These are phyloP conservation scores for Xylaria multiplex DNA, from an alignment of 2,329 filamentous ascomycete genomes.

Conservation along the genomic window DNA sequence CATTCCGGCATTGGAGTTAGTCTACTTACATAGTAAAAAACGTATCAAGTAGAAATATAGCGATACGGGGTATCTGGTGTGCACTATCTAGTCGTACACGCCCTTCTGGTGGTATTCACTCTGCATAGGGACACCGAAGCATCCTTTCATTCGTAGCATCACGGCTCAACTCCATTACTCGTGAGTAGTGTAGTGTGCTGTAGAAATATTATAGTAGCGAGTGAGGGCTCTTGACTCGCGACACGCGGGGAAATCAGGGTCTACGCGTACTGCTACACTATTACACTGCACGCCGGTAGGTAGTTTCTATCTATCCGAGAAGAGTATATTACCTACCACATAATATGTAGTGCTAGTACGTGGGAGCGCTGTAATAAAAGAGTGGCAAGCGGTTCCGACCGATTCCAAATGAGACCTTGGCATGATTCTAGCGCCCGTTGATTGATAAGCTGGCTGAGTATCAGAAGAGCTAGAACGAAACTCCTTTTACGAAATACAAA, in stretches of 20 bases:
- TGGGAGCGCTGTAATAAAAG: slow-evolving; percentile 15
- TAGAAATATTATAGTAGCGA: not conserved
- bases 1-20: not conserved
- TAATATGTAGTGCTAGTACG: too few relatives aligned
- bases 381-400: slow-evolving; percentile 15
- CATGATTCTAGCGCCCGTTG: slow-evolving; percentile 25
- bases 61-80: too few relatives aligned
- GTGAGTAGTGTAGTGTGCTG: slow-evolving; percentile 8
- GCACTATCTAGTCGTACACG: too few relatives aligned
- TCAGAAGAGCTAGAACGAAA: not conserved
- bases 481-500: not conserved
- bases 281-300: not conserved
- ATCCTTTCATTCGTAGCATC: not conserved
- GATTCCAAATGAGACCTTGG: slow-evolving; percentile 35
- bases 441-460: slow-evolving; percentile 30
- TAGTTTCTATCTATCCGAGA: slow-evolving; percentile 9
- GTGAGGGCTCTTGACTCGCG: not conserved
- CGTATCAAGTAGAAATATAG: too few relatives aligned
- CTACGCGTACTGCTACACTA: too few relatives aligned
- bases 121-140: too few relatives aligned
- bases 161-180: slow-evolving; percentile 10
- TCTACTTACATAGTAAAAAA: too few relatives aligned
- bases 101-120: too few relatives aligned
- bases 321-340: not conserved
- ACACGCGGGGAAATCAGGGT: slow-evolving; percentile 9